phyloP scores from a whole-genome alignment of 352 stramenopile genomes.

The Globisporangium nodosum region DNA sequence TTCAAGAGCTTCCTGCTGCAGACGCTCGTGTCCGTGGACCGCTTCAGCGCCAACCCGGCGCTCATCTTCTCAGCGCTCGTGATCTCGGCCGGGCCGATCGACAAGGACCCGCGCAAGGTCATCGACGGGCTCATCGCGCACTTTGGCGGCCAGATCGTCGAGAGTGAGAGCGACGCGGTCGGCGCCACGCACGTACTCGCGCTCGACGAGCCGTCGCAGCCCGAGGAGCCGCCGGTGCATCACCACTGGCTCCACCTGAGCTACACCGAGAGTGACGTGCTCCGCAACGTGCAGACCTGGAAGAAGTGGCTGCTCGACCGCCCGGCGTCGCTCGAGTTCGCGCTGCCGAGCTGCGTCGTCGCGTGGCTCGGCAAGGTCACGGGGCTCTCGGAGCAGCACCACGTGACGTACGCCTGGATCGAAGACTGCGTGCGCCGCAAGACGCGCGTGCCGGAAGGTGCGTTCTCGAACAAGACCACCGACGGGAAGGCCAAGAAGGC shows the following conservation, averaged over 20 bases:
- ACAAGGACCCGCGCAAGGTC: constrained; percentile 76
- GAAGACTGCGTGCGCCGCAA: constrained; percentile 70
- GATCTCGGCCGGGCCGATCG: constrained; percentile 63
- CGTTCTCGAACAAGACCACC: constrained; percentile 24
- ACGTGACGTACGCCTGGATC: constrained; percentile 78
- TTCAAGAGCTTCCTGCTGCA: constrained; percentile 70
- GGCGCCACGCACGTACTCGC: constrained; percentile 73
- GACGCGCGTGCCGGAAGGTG: constrained; percentile 40
- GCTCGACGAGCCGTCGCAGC: constrained; percentile 33
- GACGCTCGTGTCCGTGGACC: constrained; percentile 50
- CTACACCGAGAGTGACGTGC: constrained; percentile 41
- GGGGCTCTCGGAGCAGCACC: constrained; percentile 44
- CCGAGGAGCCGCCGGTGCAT: constrained; percentile 22
- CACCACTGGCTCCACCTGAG: constrained; percentile 38
- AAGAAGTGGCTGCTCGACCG: constrained; percentile 29
- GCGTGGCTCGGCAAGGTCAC: constrained; percentile 47
- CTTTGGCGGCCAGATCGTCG: constrained; percentile 75
- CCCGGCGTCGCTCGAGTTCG: constrained; percentile 28
- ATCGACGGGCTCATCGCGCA: constrained; percentile 75
- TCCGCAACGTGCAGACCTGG: constrained; percentile 36
- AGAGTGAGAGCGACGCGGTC: constrained; percentile 32
- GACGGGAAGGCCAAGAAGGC: constrained; percentile 4
- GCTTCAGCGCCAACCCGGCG: constrained; percentile 69
- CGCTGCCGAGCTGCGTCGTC: constrained; percentile 50
- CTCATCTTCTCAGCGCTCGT: constrained; percentile 77